phyloP scores from a whole-genome alignment of 805 yeast genomes.

The Pichia nakasei region DNA sequence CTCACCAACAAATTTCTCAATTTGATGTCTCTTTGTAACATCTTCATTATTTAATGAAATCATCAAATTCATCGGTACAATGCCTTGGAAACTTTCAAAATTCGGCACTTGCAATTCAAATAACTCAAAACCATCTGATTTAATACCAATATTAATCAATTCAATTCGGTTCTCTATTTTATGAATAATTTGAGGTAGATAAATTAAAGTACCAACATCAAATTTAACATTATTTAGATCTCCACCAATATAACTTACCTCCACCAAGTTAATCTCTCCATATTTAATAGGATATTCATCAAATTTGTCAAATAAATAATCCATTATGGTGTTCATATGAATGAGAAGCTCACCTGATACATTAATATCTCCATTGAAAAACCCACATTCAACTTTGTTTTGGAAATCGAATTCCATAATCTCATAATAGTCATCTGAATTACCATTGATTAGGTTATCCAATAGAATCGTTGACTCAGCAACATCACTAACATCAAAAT shows the following conservation, averaged over 20 bases:
- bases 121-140: background rate
- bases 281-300: background rate
- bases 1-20: background rate
- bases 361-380: slow-evolving; percentile 2
- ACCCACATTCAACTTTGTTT: slow-evolving; percentile 1
- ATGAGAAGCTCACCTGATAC: background rate
- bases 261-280: background rate
- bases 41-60: background rate
- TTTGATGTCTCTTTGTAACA: background rate
- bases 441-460: background rate
- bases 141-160: slow-evolving; percentile 1
- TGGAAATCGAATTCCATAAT: background rate
- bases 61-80: background rate
- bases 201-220: background rate
- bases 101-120: slow-evolving; percentile 18
- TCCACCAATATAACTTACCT: background rate
- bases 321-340: no score
- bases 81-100: slow-evolving; percentile 15
- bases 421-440: background rate
- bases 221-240: background rate
- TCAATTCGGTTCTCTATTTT: background rate
- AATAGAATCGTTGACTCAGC: background rate
- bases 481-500: no score
- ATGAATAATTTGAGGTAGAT: background rate
- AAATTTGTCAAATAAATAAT: no score